Conservation (phyloP, 805 yeast species). For the Lachancea nothofagi region DNA sequence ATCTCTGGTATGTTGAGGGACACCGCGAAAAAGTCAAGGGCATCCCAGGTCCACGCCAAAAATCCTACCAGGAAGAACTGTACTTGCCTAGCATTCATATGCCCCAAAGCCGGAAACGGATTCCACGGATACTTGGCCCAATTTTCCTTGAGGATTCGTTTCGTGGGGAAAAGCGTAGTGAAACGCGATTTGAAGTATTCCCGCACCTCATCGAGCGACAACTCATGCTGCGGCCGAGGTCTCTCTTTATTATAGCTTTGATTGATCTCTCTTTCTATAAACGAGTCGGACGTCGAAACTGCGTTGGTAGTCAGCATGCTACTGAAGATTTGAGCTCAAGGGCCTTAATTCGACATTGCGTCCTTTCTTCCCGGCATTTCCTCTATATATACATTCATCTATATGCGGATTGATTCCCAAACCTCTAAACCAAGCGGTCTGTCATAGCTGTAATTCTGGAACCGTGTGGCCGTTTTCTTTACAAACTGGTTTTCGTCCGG, state of each 20-base stretch:
- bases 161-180: conserved; percentile 45
- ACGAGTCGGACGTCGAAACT: conserved; percentile 1
- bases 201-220: conserved; percentile 5
- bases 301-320: not conserved
- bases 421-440: too few relatives aligned
- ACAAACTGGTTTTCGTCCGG: too few relatives aligned
- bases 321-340: too few relatives aligned
- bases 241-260: not conserved
- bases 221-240: conserved; percentile 10
- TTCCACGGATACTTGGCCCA: conserved; percentile 41
- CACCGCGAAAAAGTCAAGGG: conserved; percentile 64
- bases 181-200: conserved; percentile 42
- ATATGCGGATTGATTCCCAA: too few relatives aligned
- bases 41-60: conserved; percentile 67
- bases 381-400: too few relatives aligned
- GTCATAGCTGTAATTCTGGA: too few relatives aligned
- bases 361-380: too few relatives aligned
- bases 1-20: conserved; percentile 50
- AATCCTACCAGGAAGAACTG: conserved; percentile 52
- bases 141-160: conserved; percentile 34
- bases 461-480: too few relatives aligned
- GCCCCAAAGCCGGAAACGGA: conserved; percentile 54
- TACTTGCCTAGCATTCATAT: conserved; percentile 42
- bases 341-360: too few relatives aligned
- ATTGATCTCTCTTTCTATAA: conserved; percentile 4